These are phyloP conservation scores for Lophium mytilinum DNA, from an alignment of 495 filamentous ascomycete genomes.

Conservation along the genomic window DNA sequence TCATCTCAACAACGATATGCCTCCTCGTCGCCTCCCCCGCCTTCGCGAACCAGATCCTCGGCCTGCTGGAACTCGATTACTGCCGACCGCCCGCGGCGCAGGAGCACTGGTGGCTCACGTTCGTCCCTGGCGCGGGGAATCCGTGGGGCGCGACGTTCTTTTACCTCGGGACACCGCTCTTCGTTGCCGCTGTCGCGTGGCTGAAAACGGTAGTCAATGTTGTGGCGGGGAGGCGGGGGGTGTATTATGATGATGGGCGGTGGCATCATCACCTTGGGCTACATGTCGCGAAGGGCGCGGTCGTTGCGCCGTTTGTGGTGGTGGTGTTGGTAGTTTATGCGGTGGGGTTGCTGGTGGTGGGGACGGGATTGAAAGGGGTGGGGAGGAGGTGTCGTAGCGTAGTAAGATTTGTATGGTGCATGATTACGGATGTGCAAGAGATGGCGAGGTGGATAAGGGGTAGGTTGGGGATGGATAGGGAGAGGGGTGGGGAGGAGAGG, in stretches of 20 bases:
- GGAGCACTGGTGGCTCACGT: neutral
- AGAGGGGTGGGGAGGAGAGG: no score
- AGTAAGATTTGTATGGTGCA: no score
- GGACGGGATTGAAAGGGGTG: no score
- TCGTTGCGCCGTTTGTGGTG: neutral
- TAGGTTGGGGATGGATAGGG: no score
- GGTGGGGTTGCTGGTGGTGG: no score
- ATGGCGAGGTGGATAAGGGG: no score
- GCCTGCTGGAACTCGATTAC: neutral
- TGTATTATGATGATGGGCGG: neutral
- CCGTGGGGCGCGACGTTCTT: neutral
- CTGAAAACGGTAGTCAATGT: neutral
- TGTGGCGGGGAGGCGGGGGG: neutral
- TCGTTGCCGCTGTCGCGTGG: neutral
- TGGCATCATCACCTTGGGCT: neutral
- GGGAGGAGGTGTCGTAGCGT: no score
- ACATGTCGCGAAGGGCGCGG: neutral
- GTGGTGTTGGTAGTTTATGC: neutral
- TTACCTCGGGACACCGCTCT: neutral
- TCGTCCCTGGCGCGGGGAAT: neutral
- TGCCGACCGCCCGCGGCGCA: neutral
- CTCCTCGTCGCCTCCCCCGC: neutral
- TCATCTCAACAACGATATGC: neutral
- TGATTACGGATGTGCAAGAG: no score
- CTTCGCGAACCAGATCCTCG: neutral